Evolutionary conservation across 208 protist species (phyloP).

Genomic region (Wallacemonas sp.): DNA sequence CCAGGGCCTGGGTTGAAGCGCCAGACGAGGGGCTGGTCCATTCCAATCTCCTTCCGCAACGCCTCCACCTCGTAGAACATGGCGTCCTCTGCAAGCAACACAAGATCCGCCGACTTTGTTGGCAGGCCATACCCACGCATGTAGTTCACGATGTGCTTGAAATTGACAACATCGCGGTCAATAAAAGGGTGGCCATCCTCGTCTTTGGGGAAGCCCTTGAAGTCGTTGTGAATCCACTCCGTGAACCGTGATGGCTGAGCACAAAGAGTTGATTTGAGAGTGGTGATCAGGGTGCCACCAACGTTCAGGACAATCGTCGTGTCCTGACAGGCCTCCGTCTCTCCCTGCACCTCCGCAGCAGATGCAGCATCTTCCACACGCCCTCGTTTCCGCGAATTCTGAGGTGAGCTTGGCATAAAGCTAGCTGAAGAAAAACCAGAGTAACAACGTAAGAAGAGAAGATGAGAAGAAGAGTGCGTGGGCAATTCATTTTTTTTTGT

Average conservation of each 20-base stretch:
- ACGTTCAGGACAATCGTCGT: conserved; percentile 67
- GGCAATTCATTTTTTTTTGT: too few species aligned
- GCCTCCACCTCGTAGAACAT: conserved; percentile 54
- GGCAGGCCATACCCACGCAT: conserved; percentile 83
- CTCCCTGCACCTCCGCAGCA: background rate
- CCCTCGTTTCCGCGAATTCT: conserved; percentile 16
- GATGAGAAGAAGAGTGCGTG: too few species aligned
- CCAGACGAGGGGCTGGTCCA: conserved; percentile 50
- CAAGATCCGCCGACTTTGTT: conserved; percentile 52
- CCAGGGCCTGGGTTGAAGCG: conserved; percentile 76
- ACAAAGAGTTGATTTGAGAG: conserved; percentile 69
- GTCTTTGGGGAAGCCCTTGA: conserved; percentile 73
- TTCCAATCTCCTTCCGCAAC: conserved; percentile 54
- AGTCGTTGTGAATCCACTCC: conserved; percentile 67
- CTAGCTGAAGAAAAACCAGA: too few species aligned
- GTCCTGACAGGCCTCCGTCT: conserved; percentile 9
- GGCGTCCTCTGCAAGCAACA: conserved; percentile 79
- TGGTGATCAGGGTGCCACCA: conserved; percentile 66
- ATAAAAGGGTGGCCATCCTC: conserved; percentile 73
- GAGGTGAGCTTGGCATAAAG: background rate
- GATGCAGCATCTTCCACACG: conserved; percentile 15
- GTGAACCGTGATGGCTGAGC: conserved; percentile 55
- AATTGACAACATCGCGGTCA: conserved; percentile 79
- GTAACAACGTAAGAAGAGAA: too few species aligned
- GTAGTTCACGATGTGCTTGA: conserved; percentile 82